Evolutionary conservation across 108 stramenopile species (phyloP).

Genomic region (Cylindrotheca fusiformis): DNA sequence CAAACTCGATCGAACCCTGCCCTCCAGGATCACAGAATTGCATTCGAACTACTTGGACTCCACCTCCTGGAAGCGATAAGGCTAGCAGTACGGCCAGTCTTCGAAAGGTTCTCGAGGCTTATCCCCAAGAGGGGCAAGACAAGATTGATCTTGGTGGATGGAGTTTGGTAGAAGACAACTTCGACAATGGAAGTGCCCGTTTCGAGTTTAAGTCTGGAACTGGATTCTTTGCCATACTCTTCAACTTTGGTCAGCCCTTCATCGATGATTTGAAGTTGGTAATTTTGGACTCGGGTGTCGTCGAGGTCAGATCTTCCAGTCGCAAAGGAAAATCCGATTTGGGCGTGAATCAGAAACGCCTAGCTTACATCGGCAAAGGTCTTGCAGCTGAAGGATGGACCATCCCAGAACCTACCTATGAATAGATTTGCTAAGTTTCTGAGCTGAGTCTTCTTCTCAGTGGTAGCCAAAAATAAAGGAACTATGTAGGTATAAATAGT

Average conservation of each 20-base stretch:
- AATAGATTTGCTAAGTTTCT: neutral
- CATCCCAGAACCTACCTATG: constrained; percentile 31
- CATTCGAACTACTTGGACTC: constrained; percentile 5
- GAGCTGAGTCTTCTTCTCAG: too few species aligned
- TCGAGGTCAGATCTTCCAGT: constrained; percentile 5
- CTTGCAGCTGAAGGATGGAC: constrained; percentile 30
- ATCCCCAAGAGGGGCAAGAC: constrained; percentile 6
- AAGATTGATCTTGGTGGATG: neutral
- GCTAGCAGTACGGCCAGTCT: neutral
- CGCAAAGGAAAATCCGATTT: neutral
- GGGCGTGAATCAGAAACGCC: constrained; percentile 4
- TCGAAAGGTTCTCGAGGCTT: neutral
- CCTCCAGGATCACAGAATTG: neutral
- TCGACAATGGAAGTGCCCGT: neutral
- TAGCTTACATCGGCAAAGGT: constrained; percentile 3
- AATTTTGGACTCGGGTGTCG: neutral
- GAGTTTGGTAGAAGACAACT: neutral
- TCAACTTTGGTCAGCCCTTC: constrained; percentile 2
- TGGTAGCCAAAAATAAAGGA: too few species aligned
- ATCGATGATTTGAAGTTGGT: neutral
- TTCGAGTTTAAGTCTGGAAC: neutral
- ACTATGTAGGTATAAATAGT: too few species aligned
- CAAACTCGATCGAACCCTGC: constrained; percentile 5
- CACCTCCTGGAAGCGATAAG: neutral
- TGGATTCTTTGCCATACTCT: neutral